Conservation (phyloP, 805 yeast species). For the Spathaspora passalidarum region DNA sequence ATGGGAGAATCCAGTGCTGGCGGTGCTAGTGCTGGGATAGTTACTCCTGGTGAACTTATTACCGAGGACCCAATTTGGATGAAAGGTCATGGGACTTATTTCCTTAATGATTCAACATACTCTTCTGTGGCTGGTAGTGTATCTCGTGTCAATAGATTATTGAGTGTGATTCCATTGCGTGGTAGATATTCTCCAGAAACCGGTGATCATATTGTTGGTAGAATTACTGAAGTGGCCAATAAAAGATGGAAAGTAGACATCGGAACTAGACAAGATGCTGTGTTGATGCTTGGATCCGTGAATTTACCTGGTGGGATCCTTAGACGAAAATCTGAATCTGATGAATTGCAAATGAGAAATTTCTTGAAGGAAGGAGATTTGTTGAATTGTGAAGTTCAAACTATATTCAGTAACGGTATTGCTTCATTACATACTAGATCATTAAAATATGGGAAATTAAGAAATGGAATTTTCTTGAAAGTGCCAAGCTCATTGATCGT, state of each 20-base stretch:
- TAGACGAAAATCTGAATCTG: conserved; percentile 90
- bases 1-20: conserved; percentile 31
- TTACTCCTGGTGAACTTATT: conserved; percentile 95
- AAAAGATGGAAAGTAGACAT: conserved; percentile 96
- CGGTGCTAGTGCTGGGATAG: conserved; percentile 37
- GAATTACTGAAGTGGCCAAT: conserved; percentile 90
- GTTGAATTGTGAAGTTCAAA: conserved; percentile 93
- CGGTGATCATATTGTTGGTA: conserved; percentile 93
- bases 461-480: conserved; percentile 80
- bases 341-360: conserved; percentile 93
- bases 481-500: conserved; percentile 84
- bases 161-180: conserved; percentile 80
- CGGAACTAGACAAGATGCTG: conserved; percentile 92
- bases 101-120: conserved; percentile 68
- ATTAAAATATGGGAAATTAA: conserved; percentile 87
- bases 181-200: conserved; percentile 92
- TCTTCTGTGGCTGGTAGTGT: conserved; percentile 93
- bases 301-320: conserved; percentile 96
- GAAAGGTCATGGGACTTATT: conserved; percentile 97
- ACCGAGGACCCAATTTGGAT: conserved; percentile 96
- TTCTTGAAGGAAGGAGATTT: conserved; percentile 95
- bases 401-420: conserved; percentile 82
- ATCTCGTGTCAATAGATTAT: conserved; percentile 77
- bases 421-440: conserved; percentile 96
- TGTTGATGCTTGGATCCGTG: conserved; percentile 89